phyloP scores from a whole-genome alignment of 2,329 filamentous ascomycete genomes.

The Ilyonectria mors-panacis region DNA sequence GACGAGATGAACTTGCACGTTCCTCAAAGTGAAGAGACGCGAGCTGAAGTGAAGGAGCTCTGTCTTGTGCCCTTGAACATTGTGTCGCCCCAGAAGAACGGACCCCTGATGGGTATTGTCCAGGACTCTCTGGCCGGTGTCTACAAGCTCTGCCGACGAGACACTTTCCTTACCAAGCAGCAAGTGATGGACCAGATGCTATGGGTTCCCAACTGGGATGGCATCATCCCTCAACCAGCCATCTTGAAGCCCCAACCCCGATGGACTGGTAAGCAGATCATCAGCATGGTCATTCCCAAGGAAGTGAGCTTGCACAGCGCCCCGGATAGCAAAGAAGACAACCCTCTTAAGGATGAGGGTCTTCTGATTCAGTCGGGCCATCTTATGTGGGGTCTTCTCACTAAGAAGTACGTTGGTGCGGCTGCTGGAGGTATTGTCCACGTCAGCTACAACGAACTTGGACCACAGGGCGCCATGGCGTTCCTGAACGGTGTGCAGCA shows the following conservation, averaged over 20 bases:
- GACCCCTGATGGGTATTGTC: conserved; percentile 98
- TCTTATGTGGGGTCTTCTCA: conserved; percentile 90
- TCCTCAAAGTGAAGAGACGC: conserved; percentile 95
- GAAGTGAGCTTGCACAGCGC: conserved; percentile 83
- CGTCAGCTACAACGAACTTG: conserved; percentile 95
- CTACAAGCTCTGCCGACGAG: conserved; percentile 96
- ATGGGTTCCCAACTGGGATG: conserved; percentile 98
- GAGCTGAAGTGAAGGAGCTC: conserved; percentile 92
- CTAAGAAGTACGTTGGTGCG: conserved; percentile 95
- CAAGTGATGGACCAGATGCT: conserved; percentile 97
- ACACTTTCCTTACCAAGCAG: conserved; percentile 91
- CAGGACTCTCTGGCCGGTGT: conserved; percentile 97
- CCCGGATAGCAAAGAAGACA: conserved; percentile 73
- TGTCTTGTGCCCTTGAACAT: conserved; percentile 99
- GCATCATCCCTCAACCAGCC: conserved; percentile 91
- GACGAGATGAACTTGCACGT: conserved; percentile 99
- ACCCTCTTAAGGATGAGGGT: conserved; percentile 81
- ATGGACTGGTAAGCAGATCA: conserved; percentile 98
- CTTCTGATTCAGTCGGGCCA: conserved; percentile 89
- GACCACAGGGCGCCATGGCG: conserved; percentile 86
- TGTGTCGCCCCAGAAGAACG: conserved; percentile 96
- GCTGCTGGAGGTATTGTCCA: conserved; percentile 93
- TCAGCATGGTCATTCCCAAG: conserved; percentile 91
- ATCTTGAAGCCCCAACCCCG: conserved; percentile 92
- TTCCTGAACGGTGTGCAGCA: conserved; percentile 98